Evolutionary conservation across 768 basidiomycete species (phyloP), one percentile per base, ranked within the genome.

Genomic region (Pleurotus tuber-regium): DNA sequence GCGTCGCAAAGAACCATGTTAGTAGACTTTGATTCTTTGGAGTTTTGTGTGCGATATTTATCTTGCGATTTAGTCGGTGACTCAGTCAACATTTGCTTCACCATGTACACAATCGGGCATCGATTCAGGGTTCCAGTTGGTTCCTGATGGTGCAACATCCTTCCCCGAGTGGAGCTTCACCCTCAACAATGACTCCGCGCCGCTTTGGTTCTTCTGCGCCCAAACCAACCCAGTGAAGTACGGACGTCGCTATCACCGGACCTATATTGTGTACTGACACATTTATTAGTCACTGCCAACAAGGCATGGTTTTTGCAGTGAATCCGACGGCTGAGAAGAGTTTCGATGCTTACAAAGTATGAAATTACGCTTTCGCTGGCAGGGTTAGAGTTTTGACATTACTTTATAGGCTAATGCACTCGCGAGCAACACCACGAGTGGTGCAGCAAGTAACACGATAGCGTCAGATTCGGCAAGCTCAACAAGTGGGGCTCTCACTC

Each of bases 121-220:
- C 43, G 68, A 71, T 60, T 75, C 74, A 18, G 71, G 72, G 51
- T 75, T 68, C 67, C 63, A 65, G 54, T 59, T 63, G 36, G 58
- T 62, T 14, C 51, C 65, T 4, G 58, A 58, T 51, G 53, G 59
- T 24, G 63, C 70, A n/a, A 51, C 58, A 1, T 9, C 43, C 42
- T 59, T 73, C 62, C 67, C 68, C 11, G 56, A 68, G 49, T 76
- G 63, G 63, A 70, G 59, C 50, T 65, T 76, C 63, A 72, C 66
- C 41, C 47, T 75, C 48, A 65, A 62, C 53, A 67, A 72, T 60
- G 66, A 61, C 33, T 55, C 61, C 14, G 54, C 66, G 1, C 73
- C 76, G 10, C 61, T 77, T 31, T 78, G 75, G 75, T 75, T 77
- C 70, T 74, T 70, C 69, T 76, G 74, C 55, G 60, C 60, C 16